A percentile compares a stretch with the other conserved stretches of the same genome.
Conservation (phyloP, 1,284 basidiomycete species). For the Fomes fomentarius region DNA sequence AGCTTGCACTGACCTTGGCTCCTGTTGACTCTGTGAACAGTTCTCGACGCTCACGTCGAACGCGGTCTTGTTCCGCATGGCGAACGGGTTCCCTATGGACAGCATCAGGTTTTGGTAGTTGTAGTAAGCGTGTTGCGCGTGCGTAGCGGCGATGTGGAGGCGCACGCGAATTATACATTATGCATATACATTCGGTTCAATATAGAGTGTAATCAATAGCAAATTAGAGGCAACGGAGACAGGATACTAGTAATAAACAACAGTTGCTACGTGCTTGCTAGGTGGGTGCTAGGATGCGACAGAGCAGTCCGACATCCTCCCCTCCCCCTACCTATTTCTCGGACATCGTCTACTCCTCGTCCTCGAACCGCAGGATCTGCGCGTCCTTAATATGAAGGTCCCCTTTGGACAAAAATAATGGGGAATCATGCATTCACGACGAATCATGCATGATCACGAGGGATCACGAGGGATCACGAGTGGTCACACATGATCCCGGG, state of each 20-base stretch:
- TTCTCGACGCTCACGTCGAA: slow-evolving; percentile 63
- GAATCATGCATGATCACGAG: too few species aligned
- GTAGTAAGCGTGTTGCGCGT: too few species aligned
- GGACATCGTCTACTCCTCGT: slow-evolving; percentile 56
- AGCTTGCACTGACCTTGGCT: too few species aligned
- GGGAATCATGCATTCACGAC: too few species aligned
- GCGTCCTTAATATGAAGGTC: too few species aligned
- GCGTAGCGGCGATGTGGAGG: background rate
- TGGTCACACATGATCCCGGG: too few species aligned
- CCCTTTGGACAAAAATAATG: too few species aligned
- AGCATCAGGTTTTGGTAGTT: slow-evolving; percentile 29
- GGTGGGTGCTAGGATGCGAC: slow-evolving; percentile 3
- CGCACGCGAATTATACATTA: too few species aligned
- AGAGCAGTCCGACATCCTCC: slow-evolving; percentile 3
- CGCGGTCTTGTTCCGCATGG: slow-evolving; percentile 56
- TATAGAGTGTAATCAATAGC: slow-evolving; percentile 6
- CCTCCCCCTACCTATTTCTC: too few species aligned
- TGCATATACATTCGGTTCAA: slow-evolving; percentile 3
- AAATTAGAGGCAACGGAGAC: slow-evolving; percentile 3
- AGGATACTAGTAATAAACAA: slow-evolving; percentile 12
- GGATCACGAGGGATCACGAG: too few species aligned
- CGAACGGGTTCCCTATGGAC: slow-evolving; percentile 31
- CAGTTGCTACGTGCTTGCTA: slow-evolving; percentile 1
- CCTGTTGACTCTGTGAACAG: too few species aligned
- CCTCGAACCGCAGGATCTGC: slow-evolving; percentile 79